Conservation (phyloP, 805 yeast genomes). For the Teunomyces cretensis region DNA sequence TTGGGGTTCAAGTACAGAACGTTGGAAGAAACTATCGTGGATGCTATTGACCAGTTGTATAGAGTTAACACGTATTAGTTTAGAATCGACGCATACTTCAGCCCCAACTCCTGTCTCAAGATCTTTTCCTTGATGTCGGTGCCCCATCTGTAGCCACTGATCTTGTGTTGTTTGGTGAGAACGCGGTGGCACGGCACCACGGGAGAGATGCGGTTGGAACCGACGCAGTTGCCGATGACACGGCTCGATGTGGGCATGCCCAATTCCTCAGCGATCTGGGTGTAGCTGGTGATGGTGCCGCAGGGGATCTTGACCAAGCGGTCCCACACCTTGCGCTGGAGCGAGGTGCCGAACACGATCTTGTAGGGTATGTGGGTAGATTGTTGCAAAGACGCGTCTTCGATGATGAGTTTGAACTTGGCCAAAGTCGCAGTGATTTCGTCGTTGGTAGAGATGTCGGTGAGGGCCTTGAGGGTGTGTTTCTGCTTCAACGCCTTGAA, state of each 20-base stretch:
- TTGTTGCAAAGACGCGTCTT: conserved; percentile 11
- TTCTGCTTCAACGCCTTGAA: conserved; percentile 8
- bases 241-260: conserved; percentile 30
- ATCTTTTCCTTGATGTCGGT: conserved; percentile 26
- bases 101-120: conserved; percentile 15
- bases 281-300: conserved; percentile 33
- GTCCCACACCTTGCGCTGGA: conserved; percentile 41
- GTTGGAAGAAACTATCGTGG: conserved; percentile 22
- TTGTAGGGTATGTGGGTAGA: conserved; percentile 18
- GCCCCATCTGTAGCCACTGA: conserved; percentile 44
- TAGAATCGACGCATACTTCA: background rate
- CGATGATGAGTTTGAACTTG: conserved; percentile 8
- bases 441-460: background rate
- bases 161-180: conserved; percentile 24
- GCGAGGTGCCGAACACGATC: conserved; percentile 37
- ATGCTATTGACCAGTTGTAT: conserved; percentile 21
- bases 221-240: conserved; percentile 43
- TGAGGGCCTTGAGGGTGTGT: conserved; percentile 1
- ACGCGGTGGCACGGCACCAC: conserved; percentile 47
- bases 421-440: conserved; percentile 9
- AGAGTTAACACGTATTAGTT: conserved; percentile 1
- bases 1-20: conserved; percentile 20
- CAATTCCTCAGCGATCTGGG: conserved; percentile 29
- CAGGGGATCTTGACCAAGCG: conserved; percentile 19
- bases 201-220: conserved; percentile 38